Conservation (phyloP, 2,329 filamentous ascomycete genomes). For the Lachnellula subtilissima region DNA sequence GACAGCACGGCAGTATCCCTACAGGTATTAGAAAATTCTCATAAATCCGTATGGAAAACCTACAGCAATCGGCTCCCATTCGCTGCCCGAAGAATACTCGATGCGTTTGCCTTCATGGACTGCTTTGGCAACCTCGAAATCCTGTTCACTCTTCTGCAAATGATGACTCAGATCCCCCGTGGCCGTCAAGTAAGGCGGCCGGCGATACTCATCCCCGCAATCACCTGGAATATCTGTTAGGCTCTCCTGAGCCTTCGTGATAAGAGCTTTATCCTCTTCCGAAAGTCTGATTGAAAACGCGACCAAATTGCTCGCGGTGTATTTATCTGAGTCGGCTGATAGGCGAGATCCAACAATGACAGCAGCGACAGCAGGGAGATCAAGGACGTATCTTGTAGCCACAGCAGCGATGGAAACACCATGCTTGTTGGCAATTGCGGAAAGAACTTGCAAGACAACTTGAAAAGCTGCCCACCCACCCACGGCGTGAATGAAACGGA, state of each 20-base stretch:
- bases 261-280: constrained; percentile 5
- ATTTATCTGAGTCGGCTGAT: constrained; percentile 2
- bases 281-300: constrained; percentile 3
- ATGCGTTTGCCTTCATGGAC: constrained; percentile 22
- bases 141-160: constrained; percentile 8
- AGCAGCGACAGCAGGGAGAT: constrained; percentile 3
- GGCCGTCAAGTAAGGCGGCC: constrained; percentile 31
- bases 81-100: constrained; percentile 29
- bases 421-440: constrained; percentile 1
- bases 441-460: constrained; percentile 2
- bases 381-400: constrained; percentile 7
- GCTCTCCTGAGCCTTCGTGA: constrained; percentile 20
- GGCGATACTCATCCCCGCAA: constrained; percentile 32
- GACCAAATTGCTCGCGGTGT: constrained; percentile 2
- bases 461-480: constrained; percentile 26
- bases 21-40: too few species aligned
- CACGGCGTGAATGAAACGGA: constrained; percentile 33
- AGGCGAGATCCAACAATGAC: constrained; percentile 11
- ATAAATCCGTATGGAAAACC: background rate
- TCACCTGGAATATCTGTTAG: constrained; percentile 31
- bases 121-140: constrained; percentile 14
- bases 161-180: constrained; percentile 32
- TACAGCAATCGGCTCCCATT: constrained; percentile 32
- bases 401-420: constrained; percentile 6
- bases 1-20: constrained; percentile 32